Evolutionary conservation across 2,329 filamentous ascomycete species (phyloP).

Genomic region (Bipolaris oryzae): DNA sequence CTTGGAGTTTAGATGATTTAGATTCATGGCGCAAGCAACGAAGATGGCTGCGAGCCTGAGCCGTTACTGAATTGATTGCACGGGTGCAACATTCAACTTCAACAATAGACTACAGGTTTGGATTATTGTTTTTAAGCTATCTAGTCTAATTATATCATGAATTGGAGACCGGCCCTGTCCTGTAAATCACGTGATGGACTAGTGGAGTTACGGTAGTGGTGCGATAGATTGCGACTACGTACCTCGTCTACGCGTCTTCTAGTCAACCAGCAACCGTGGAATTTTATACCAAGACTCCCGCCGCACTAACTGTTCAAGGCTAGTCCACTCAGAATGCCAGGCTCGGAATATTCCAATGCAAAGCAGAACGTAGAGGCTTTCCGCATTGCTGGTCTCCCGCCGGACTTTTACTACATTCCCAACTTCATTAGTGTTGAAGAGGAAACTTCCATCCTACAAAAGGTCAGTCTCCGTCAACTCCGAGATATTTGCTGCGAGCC

Average conservation of each 20-base stretch:
- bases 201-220: neutral
- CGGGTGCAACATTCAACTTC: neutral
- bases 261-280: neutral
- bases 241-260: neutral
- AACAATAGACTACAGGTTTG: neutral
- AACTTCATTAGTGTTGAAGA: conserved; percentile 81
- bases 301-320: neutral
- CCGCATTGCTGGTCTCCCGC: conserved; percentile 62
- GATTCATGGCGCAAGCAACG: conserved; percentile 6
- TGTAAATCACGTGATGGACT: conserved; percentile 2
- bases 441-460: conserved; percentile 72
- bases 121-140: neutral
- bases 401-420: conserved; percentile 80
- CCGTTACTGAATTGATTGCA: neutral
- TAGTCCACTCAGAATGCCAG: neutral
- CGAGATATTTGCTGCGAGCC: neutral
- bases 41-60: neutral
- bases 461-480: conserved; percentile 57
- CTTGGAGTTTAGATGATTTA: conserved; percentile 10
- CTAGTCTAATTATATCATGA: neutral
- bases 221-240: neutral
- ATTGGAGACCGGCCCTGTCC: neutral
- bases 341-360: neutral
- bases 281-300: no score
- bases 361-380: conserved; percentile 20